Evolutionary conservation across 2,329 filamentous ascomycete genomes (phyloP), one percentile per base, ranked within the genome.

Genomic region (Penicillium sp.): DNA sequence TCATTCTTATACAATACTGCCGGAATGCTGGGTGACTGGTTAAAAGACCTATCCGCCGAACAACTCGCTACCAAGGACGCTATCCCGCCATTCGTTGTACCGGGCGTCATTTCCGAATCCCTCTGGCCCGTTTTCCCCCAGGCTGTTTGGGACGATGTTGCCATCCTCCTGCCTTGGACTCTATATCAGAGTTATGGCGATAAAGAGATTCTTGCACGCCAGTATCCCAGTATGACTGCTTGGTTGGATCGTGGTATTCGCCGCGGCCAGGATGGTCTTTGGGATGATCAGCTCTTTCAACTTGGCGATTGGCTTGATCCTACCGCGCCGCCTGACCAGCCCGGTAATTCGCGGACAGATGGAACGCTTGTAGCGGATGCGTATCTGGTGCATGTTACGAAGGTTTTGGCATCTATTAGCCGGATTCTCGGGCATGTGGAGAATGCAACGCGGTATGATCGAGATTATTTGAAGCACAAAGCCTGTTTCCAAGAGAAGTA

Each of bases 1-100:
- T 4, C 77, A 84, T 84, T 79, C 58, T 68, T 85, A 0, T 85
- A 80, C 59, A 71, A 83, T 55, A 77, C 78, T 1, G 65, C 75
- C 0, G 80, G 79, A 0, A 78, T 85, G 53, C 76, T 80, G 53
- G 57, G 69, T 20, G 71, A 61, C 39, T 85, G 79, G 81, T 69
- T 79, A 26, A 69, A 72, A 48, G 81, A 83, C 49, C 58, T 80
- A 2, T 67, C 66, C 1, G 63, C 58, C 2, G 75, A 75, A 24
- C 69, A 74, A 50, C 12, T 51, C 2, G n/a, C 21, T 7, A 29
- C 24, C 1, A 21, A 40, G 1, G 29, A 45, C n/a, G 29, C 17
- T 5, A 44, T 50, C 5, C 46, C 42, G 3, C 37, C 39, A 8
- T 51, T 51, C 17, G 43, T 51, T 3, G 32, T 42, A 5, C 52